A percentile compares a stretch with the other conserved stretches of the same genome.
These are phyloP conservation scores for Arthrobotrys iridis DNA, from an alignment of 2,329 filamentous ascomycete species.

Conservation along the genomic window DNA sequence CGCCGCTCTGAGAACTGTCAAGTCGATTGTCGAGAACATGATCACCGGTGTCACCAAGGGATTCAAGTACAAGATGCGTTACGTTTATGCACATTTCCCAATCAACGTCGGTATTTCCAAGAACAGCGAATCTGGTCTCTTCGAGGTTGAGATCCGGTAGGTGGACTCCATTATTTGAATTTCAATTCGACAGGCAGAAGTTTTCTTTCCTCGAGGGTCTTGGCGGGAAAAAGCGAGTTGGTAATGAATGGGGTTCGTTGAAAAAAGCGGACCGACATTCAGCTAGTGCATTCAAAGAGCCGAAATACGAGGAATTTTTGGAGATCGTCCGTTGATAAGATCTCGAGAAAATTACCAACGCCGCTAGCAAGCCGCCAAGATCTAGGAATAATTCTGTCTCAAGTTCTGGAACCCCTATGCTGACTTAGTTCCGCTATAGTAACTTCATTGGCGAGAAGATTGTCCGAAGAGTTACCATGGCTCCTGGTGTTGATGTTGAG, in stretches of 20 bases:
- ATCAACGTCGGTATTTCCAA: slow-evolving; percentile 99
- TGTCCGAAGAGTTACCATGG: slow-evolving; percentile 90
- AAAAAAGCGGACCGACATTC: neutral
- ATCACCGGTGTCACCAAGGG: slow-evolving; percentile 98
- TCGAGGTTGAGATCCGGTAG: slow-evolving; percentile 96
- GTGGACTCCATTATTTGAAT: slow-evolving; percentile 60
- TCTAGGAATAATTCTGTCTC: neutral
- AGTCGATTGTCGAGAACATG: slow-evolving; percentile 98
- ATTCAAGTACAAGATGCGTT: slow-evolving; percentile 99
- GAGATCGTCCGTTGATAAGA: too few relatives aligned
- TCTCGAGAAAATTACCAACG: neutral
- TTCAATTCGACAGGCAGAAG: neutral
- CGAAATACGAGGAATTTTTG: neutral
- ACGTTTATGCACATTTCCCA: slow-evolving; percentile 99
- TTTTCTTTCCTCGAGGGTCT: neutral
- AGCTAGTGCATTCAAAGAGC: slow-evolving; percentile 2
- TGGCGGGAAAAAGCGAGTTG: slow-evolving; percentile 9
- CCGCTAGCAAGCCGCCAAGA: neutral
- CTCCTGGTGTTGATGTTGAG: slow-evolving; percentile 87
- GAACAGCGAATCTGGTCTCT: slow-evolving; percentile 87
- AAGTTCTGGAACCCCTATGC: neutral
- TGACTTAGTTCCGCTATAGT: slow-evolving; percentile 62
- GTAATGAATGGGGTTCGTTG: slow-evolving; percentile 13
- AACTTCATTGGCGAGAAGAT: slow-evolving; percentile 99
- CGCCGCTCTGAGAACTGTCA: slow-evolving; percentile 96